These are phyloP conservation scores for Leccinum sublutescens DNA, from an alignment of 768 basidiomycete species.

Conservation along the genomic window DNA sequence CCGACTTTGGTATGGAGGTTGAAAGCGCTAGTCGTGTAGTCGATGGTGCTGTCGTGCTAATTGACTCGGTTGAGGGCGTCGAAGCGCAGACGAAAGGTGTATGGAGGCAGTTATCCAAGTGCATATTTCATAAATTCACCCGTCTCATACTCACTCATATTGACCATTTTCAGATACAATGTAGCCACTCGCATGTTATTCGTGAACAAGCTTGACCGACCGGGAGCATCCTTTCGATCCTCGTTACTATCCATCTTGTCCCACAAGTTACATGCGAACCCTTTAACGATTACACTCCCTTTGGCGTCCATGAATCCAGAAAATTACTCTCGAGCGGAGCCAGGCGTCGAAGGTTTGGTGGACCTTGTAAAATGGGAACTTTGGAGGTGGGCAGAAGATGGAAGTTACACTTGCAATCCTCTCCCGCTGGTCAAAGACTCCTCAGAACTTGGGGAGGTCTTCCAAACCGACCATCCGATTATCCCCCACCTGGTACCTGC, in stretches of 20 bases:
- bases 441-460: conserved; percentile 40
- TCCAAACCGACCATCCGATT: conserved; percentile 65
- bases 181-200: conserved; percentile 78
- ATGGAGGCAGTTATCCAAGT: conserved; percentile 87
- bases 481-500: conserved; percentile 64
- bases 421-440: conserved; percentile 54
- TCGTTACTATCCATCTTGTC: conserved; percentile 71
- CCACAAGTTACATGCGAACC: conserved; percentile 75
- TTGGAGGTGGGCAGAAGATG: conserved; percentile 68
- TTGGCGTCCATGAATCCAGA: conserved; percentile 70
- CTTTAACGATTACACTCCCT: conserved; percentile 67
- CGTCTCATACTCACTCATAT: conserved; percentile 1
- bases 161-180: conserved; percentile 54
- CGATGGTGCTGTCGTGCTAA: conserved; percentile 83
- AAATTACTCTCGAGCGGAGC: conserved; percentile 70
- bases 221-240: conserved; percentile 75
- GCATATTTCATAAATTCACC: conserved; percentile 28
- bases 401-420: conserved; percentile 38
- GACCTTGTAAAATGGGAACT: conserved; percentile 84
- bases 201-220: conserved; percentile 84
- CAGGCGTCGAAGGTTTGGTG: conserved; percentile 80
- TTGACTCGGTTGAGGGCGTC: conserved; percentile 90
- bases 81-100: conserved; percentile 90
- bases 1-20: conserved; percentile 96
- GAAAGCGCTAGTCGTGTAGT: conserved; percentile 90